Percentiles rank a stretch among this genome's conserved stretches.
Conservation (phyloP, 2,329 filamentous ascomycete species). For the Talaromyces sp. region DNA sequence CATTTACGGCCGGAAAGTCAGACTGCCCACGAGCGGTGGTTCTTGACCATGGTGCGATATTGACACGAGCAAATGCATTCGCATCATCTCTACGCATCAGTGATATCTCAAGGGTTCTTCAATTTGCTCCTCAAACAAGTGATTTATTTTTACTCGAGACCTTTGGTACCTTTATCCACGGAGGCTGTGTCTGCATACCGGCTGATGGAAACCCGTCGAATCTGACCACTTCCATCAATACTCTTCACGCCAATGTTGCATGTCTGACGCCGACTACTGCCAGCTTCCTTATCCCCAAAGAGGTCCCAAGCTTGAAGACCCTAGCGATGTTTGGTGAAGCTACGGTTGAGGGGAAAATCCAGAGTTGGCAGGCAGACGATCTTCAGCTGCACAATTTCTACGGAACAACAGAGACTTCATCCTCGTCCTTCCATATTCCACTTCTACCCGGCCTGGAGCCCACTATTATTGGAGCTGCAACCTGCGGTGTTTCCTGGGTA, state of each 20-base stretch:
- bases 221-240: constrained; percentile 57
- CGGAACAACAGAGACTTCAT: constrained; percentile 31
- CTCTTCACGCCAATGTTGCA: constrained; percentile 32
- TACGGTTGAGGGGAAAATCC: background rate
- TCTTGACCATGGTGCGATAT: constrained; percentile 39
- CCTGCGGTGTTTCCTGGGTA: constrained; percentile 37
- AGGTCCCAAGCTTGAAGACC: constrained; percentile 28
- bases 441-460: background rate
- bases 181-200: constrained; percentile 53
- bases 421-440: constrained; percentile 23
- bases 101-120: constrained; percentile 34
- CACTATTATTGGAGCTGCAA: constrained; percentile 26
- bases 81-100: constrained; percentile 27
- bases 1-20: constrained; percentile 39
- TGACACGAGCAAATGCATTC: constrained; percentile 33
- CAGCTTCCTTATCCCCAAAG: constrained; percentile 27
- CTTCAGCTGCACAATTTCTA: constrained; percentile 26
- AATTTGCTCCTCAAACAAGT: constrained; percentile 51
- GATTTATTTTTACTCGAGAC: constrained; percentile 48
- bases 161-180: constrained; percentile 41
- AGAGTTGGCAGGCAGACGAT: constrained; percentile 20
- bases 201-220: constrained; percentile 51
- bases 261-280: constrained; percentile 40
- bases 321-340: constrained; percentile 28
- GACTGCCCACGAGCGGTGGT: constrained; percentile 38